These are phyloP conservation scores for Colletotrichum tabaci DNA, from an alignment of 2,329 filamentous ascomycete genomes.

Conservation along the genomic window DNA sequence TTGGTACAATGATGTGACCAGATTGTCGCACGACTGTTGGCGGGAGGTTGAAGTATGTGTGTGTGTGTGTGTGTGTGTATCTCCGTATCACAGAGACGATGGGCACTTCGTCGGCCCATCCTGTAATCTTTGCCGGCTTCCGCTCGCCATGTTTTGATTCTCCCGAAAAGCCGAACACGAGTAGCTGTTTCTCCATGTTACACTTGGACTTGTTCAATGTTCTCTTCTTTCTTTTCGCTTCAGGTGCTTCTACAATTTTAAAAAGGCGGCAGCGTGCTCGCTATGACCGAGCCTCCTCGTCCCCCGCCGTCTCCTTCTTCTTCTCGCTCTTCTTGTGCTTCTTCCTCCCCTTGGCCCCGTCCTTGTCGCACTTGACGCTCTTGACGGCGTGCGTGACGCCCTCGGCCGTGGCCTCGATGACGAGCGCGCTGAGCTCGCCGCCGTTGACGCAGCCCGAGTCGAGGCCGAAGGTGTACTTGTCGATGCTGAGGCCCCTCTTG, in stretches of 20 bases:
- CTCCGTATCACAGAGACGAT: neutral
- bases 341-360: constrained; percentile 34
- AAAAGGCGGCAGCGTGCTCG: neutral
- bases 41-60: neutral
- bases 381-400: constrained; percentile 55
- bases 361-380: constrained; percentile 58
- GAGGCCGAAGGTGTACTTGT: constrained; percentile 84
- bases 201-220: neutral
- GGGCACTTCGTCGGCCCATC: neutral
- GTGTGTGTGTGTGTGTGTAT: neutral
- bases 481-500: constrained; percentile 72
- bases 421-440: constrained; percentile 80
- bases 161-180: neutral
- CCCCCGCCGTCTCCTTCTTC: constrained; percentile 27
- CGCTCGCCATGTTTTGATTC: too few relatives aligned
- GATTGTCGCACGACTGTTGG: neutral
- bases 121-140: neutral
- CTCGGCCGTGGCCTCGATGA: constrained; percentile 71
- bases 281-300: constrained; percentile 1
- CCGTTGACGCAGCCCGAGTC: constrained; percentile 88
- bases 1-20: neutral
- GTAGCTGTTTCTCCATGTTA: neutral
- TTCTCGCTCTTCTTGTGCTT: constrained; percentile 37
- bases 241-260: too few relatives aligned
- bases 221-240: too few relatives aligned